phyloP scores from a whole-genome alignment of 2,329 filamentous ascomycete species.

The Stromatinia cepivora region DNA sequence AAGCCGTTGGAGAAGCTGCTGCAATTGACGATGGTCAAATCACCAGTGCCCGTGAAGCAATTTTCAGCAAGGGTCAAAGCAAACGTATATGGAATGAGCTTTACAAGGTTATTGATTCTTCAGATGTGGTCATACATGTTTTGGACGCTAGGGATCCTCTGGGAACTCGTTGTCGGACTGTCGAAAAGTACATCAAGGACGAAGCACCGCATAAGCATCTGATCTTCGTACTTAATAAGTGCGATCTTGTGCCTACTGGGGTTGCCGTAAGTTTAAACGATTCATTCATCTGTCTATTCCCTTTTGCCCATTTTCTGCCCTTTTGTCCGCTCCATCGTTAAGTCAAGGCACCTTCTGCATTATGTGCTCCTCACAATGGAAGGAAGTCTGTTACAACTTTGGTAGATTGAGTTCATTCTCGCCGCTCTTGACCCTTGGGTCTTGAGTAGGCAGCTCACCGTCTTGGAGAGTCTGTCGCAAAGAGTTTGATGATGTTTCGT shows the following conservation, averaged over 20 bases:
- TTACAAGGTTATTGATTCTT: slow-evolving; percentile 92
- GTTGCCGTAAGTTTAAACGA: slow-evolving; percentile 78
- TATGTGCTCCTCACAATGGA: slow-evolving; percentile 64
- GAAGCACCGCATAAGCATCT: slow-evolving; percentile 97
- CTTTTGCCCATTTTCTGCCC: slow-evolving; percentile 24
- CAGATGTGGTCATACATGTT: slow-evolving; percentile 94
- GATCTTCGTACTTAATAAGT: slow-evolving; percentile 86
- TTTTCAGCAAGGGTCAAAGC: slow-evolving; percentile 92
- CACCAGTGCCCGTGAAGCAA: slow-evolving; percentile 72
- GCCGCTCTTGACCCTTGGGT: slow-evolving; percentile 61
- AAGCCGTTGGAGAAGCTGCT: slow-evolving; percentile 47
- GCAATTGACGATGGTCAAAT: slow-evolving; percentile 48
- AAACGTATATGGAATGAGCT: slow-evolving; percentile 98
- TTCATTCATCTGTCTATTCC: neutral
- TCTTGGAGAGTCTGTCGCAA: slow-evolving; percentile 82
- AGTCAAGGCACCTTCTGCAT: slow-evolving; percentile 81
- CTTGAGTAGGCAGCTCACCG: slow-evolving; percentile 72
- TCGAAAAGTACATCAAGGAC: slow-evolving; percentile 90
- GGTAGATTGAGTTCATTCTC: slow-evolving; percentile 84
- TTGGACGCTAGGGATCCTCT: slow-evolving; percentile 86
- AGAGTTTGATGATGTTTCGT: slow-evolving; percentile 72
- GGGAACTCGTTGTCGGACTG: slow-evolving; percentile 84
- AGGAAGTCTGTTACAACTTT: slow-evolving; percentile 97
- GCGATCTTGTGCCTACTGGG: slow-evolving; percentile 86
- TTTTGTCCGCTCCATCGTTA: slow-evolving; percentile 58